Conservation (phyloP, 371 early-diverging fungal species). For the Actinomucor elegans region DNA sequence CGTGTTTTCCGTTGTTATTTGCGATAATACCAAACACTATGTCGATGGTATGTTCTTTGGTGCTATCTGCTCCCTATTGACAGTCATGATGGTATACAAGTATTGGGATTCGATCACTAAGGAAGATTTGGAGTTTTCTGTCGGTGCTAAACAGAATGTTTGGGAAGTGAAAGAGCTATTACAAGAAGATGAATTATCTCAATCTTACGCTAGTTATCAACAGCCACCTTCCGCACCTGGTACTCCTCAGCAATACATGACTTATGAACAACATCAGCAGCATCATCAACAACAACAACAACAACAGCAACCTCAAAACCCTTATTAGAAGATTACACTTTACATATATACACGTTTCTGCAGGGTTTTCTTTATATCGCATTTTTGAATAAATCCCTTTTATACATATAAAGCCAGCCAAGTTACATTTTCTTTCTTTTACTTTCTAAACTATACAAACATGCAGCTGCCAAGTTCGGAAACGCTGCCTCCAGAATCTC, state of each 20-base stretch:
- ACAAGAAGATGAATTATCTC: slow-evolving; percentile 42
- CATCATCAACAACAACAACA: background rate
- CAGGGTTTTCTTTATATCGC: background rate
- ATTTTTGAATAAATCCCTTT: background rate
- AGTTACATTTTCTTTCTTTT: background rate
- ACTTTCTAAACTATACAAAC: background rate
- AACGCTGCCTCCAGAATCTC: background rate
- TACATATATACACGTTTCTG: background rate
- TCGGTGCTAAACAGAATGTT: slow-evolving; percentile 60
- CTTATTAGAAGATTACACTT: background rate
- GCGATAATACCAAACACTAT: slow-evolving; percentile 77
- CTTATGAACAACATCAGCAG: slow-evolving; percentile 19
- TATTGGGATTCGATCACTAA: slow-evolving; percentile 94
- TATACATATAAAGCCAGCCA: background rate
- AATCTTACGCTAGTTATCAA: slow-evolving; percentile 13
- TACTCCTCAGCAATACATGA: slow-evolving; percentile 22
- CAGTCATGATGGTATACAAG: slow-evolving; percentile 95
- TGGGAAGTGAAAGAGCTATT: slow-evolving; percentile 79
- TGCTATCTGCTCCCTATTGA: slow-evolving; percentile 72
- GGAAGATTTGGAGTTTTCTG: slow-evolving; percentile 89
- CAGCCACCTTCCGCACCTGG: background rate
- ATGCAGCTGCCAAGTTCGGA: no score
- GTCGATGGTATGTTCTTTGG: slow-evolving; percentile 90
- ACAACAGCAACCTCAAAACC: no score
- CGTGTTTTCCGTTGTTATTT: slow-evolving; percentile 63